Evolutionary conservation across 2,329 filamentous ascomycete genomes (phyloP).

Genomic region (Botrytis aclada): DNA sequence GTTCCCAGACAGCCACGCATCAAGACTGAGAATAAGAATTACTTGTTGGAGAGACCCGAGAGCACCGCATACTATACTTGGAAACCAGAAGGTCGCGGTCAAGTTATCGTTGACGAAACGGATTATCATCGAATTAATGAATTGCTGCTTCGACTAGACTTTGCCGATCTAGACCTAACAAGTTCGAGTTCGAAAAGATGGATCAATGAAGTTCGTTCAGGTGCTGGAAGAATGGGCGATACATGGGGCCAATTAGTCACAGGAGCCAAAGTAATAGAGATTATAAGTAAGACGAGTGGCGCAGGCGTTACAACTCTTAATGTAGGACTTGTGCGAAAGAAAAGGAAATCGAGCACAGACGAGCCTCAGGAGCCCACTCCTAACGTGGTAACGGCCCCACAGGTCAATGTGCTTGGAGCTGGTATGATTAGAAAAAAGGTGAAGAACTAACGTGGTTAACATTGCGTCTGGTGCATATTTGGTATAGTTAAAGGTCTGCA

Average conservation of each 20-base stretch:
- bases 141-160: slow-evolving; percentile 70
- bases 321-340: slow-evolving; percentile 48
- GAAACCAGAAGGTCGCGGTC: slow-evolving; percentile 59
- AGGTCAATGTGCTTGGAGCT: slow-evolving; percentile 49
- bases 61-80: slow-evolving; percentile 63
- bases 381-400: slow-evolving; percentile 15
- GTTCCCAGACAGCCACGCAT: slow-evolving; percentile 60
- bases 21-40: slow-evolving; percentile 56
- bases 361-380: slow-evolving; percentile 16
- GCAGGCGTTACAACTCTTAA: slow-evolving; percentile 39
- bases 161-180: slow-evolving; percentile 62
- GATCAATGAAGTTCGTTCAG: slow-evolving; percentile 62
- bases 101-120: slow-evolving; percentile 59
- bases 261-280: slow-evolving; percentile 42
- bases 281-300: slow-evolving; percentile 22
- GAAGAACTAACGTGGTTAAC: slow-evolving; percentile 41
- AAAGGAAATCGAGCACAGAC: slow-evolving; percentile 42
- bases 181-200: slow-evolving; percentile 65
- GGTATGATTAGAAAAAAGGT: slow-evolving; percentile 56
- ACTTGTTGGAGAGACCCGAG: slow-evolving; percentile 49
- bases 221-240: slow-evolving; percentile 37
- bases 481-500: background rate
- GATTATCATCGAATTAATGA: slow-evolving; percentile 68
- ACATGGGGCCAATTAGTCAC: slow-evolving; percentile 52
- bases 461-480: background rate